Conservation (phyloP, 2,329 filamentous ascomycete species). For the Sporothrix brunneoviolacea region DNA sequence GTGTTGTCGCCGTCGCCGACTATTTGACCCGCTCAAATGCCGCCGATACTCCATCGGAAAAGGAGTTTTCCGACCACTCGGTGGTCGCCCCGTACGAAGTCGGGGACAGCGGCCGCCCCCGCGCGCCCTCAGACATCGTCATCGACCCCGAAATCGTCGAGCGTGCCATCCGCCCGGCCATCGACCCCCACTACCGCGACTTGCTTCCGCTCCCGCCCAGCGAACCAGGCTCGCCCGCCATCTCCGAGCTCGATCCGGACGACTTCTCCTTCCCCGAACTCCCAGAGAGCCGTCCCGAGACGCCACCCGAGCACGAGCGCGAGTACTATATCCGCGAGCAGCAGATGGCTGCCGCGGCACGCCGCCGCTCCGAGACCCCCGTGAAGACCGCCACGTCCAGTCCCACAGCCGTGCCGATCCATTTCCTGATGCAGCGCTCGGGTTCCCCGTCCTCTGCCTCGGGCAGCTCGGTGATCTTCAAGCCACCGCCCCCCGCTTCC, state of each 20-base stretch:
- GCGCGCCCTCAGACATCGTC: slow-evolving; percentile 25
- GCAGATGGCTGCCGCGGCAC: slow-evolving; percentile 33
- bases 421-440: slow-evolving; percentile 44
- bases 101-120: background rate
- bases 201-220: slow-evolving; percentile 58
- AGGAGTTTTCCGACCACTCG: slow-evolving; percentile 24
- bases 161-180: slow-evolving; percentile 55
- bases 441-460: slow-evolving; percentile 36
- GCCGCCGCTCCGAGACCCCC: slow-evolving; percentile 41
- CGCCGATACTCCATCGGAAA: slow-evolving; percentile 36
- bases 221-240: slow-evolving; percentile 43
- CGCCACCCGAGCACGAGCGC: slow-evolving; percentile 43
- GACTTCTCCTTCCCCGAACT: slow-evolving; percentile 43
- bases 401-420: slow-evolving; percentile 51
- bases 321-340: slow-evolving; percentile 27
- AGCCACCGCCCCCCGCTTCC: slow-evolving; percentile 21
- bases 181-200: slow-evolving; percentile 61
- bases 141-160: slow-evolving; percentile 53
- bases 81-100: background rate
- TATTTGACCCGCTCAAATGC: slow-evolving; percentile 37
- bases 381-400: slow-evolving; percentile 41
- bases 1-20: slow-evolving; percentile 46
- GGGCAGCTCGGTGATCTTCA: background rate
- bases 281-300: slow-evolving; percentile 54
- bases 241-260: slow-evolving; percentile 22